Evolutionary conservation across 192 early-diverging fungal genomes (phyloP).

Genomic region (Neocallimastix lanati): DNA sequence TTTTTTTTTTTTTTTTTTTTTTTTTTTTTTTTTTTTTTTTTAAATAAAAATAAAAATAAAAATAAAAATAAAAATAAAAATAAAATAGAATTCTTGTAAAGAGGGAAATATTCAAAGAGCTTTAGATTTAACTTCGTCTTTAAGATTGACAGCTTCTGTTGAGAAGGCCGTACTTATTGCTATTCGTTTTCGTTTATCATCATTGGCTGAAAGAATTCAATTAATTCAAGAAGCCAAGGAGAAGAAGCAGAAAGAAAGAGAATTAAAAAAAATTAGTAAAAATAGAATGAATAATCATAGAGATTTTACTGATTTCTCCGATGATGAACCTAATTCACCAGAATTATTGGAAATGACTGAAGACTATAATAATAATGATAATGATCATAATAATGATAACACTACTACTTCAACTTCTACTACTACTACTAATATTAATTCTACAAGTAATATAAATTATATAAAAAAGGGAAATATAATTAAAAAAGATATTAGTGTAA

Average conservation of each 20-base stretch:
- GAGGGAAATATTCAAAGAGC: constrained; percentile 54
- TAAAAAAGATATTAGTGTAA: not conserved
- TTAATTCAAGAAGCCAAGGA: constrained; percentile 27
- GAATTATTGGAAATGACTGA: not conserved
- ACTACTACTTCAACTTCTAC: too few species aligned
- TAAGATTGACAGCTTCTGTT: constrained; percentile 43
- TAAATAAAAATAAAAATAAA: too few species aligned
- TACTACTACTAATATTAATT: too few species aligned
- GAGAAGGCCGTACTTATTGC: constrained; percentile 77
- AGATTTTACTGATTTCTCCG: not conserved
- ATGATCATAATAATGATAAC: too few species aligned
- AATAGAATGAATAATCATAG: too few species aligned
- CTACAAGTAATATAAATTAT: not conserved
- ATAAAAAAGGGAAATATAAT: not conserved
- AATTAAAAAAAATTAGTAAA: not conserved
- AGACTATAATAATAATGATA: not conserved
- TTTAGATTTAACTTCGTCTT: constrained; percentile 50
- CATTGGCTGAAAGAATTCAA: constrained; percentile 61
- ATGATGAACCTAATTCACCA: not conserved
- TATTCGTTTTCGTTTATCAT: constrained; percentile 31
- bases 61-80: too few species aligned
- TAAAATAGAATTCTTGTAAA: constrained; percentile 58
- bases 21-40: too few species aligned
- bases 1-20: too few species aligned
- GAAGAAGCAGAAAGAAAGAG: not conserved